Evolutionary conservation across 2,329 filamentous ascomycete species (phyloP).

Genomic region (Huntiella decipiens): DNA sequence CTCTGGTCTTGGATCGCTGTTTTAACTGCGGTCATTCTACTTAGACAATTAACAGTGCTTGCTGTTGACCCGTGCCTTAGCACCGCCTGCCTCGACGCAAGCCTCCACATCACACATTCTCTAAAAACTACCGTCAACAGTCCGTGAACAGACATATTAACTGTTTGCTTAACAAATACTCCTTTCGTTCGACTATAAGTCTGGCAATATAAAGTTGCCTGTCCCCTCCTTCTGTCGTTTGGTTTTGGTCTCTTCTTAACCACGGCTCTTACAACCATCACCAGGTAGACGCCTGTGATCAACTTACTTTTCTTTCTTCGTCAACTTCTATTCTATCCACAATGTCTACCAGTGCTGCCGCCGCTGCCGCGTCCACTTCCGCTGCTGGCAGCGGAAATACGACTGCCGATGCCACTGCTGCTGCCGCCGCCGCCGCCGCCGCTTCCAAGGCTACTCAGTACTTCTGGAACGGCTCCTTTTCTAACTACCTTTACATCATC

Average conservation of each 20-base stretch:
- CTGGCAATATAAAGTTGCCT: not conserved
- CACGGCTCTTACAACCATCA: not conserved
- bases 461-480: conserved; percentile 33
- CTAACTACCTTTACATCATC: conserved; percentile 41
- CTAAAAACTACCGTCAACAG: no score
- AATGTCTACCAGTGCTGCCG: conserved; percentile 7
- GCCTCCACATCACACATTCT: no score
- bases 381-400: conserved; percentile 10
- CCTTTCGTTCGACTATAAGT: no score
- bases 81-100: no score
- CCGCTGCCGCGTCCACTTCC: conserved; percentile 5
- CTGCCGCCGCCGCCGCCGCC: conserved; percentile 12
- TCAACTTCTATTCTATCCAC: not conserved
- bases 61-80: no score
- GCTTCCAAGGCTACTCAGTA: conserved; percentile 13
- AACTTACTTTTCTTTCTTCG: not conserved
- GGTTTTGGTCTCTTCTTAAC: conserved; percentile 2
- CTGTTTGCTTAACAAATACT: no score
- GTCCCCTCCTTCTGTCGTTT: conserved; percentile 1
- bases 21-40: no score
- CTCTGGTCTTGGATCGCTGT: no score
- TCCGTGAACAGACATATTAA: no score
- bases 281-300: conserved; percentile 3
- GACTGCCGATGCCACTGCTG: conserved; percentile 4
- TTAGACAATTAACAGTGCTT: no score